Evolutionary conservation across 352 stramenopile species (phyloP), one percentile per base, ranked within the genome.

Genomic region (Thalassiosira ordinaria): DNA sequence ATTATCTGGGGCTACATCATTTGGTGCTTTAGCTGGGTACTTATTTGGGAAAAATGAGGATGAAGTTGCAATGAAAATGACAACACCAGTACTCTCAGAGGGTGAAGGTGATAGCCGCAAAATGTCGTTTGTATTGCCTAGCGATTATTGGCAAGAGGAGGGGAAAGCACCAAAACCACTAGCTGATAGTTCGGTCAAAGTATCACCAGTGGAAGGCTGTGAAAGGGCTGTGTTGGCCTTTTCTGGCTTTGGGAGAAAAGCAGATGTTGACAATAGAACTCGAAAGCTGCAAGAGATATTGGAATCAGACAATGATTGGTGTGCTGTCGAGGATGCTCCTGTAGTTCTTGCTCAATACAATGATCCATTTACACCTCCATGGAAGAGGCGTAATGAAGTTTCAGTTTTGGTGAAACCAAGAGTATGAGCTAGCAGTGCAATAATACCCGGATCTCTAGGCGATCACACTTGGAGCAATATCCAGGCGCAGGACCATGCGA

Each of bases 101-200:
- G 64, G 71, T 63, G 41, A 71, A 72, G 65, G 74, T 24, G 55
- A 64, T 26, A 63, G 52, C 0, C 72, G 70, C 57, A 53, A 84
- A 56, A 94, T 94, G 90, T 81, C 80, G 14, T 94, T 94, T 84
- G 85, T 94, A 0, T 63, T 94, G 37, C 90, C 90, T 3, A 87
- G 79, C 16, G 66, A 81, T 47, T 94, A 91, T 70, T 93, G 86
- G 88, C 62, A 79, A 37, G 62, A 80, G 33, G 79, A 80, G 22
- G 68, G 44, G 4, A 53, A 74, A 26, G 89, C 83, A 41, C 89
- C 89, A 1, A 65, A 74, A 57, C 89, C 89, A 18, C 59, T 93
- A 11, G 62, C 59, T 9, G 81, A 78, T 20, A 92, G 85, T 75
- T 84, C 73, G 7, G 86, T 92, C 1, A 74, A 60, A 18, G 73